Evolutionary conservation across 2,329 filamentous ascomycete species (phyloP).

Genomic region (Diplodia corticola): DNA sequence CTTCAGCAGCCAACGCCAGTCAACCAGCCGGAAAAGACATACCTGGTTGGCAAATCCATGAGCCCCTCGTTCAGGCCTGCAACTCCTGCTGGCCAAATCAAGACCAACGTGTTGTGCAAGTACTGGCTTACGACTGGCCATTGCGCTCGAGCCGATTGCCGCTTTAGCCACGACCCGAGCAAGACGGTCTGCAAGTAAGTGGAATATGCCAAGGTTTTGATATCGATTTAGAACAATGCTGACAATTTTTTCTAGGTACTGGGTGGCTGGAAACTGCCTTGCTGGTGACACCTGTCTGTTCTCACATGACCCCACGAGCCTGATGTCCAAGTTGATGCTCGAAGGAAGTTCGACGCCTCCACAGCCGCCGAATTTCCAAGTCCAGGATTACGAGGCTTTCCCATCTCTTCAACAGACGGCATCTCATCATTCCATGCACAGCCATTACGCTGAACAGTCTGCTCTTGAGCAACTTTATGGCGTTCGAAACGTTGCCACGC

Average conservation of each 20-base stretch:
- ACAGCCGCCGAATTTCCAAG: conserved; percentile 68
- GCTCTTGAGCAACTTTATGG: conserved; percentile 47
- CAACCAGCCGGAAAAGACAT: conserved; percentile 59
- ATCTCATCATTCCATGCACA: conserved; percentile 43
- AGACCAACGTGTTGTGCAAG: conserved; percentile 90
- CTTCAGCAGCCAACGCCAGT: conserved; percentile 48
- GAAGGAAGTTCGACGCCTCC: conserved; percentile 67
- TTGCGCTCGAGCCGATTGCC: conserved; percentile 91
- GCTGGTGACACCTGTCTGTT: conserved; percentile 94
- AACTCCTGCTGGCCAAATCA: conserved; percentile 74
- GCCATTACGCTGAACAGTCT: conserved; percentile 43
- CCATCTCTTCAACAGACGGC: conserved; percentile 64
- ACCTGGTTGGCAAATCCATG: conserved; percentile 89
- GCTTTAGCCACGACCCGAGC: conserved; percentile 94
- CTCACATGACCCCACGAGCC: conserved; percentile 87
- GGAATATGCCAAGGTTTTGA: background rate
- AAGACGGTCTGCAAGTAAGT: conserved; percentile 98
- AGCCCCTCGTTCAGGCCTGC: conserved; percentile 68
- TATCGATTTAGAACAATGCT: conserved; percentile 4
- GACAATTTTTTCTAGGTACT: conserved; percentile 65
- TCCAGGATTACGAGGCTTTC: conserved; percentile 83
- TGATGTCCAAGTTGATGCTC: conserved; percentile 78
- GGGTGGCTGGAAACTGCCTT: conserved; percentile 92
- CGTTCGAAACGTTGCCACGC: conserved; percentile 45
- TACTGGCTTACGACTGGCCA: conserved; percentile 96